phyloP scores from a whole-genome alignment of 129 eudicot species.

The Heracleum sosnowskyi region DNA sequence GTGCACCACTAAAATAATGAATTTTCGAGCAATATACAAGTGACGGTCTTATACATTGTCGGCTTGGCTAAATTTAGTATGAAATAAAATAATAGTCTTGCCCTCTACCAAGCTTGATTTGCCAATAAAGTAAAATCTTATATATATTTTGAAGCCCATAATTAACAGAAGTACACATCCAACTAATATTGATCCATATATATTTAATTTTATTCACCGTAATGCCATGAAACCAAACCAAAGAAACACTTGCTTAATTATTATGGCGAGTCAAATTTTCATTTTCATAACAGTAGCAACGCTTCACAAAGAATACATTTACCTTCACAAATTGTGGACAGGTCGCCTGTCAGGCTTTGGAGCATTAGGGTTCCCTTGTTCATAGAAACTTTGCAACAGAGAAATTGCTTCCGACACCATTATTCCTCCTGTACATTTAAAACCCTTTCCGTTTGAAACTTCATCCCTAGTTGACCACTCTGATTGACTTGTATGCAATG shows the following conservation, averaged over 20 bases:
- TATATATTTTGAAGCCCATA: too few species aligned
- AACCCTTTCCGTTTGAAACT: constrained; percentile 32
- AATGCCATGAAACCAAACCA: not conserved
- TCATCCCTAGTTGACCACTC: constrained; percentile 24
- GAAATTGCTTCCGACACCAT: constrained; percentile 79
- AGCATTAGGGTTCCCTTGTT: constrained; percentile 86
- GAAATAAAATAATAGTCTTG: constrained; percentile 39
- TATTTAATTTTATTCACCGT: not conserved
- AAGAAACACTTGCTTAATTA: not conserved
- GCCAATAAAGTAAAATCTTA: constrained; percentile 13
- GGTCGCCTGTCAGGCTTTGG: constrained; percentile 62
- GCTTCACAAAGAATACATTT: not conserved
- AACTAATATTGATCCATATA: not conserved
- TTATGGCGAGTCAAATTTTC: not conserved
- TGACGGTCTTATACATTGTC: not conserved
- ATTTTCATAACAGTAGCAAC: not conserved
- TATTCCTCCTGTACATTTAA: constrained; percentile 73
- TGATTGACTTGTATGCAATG: constrained; percentile 46
- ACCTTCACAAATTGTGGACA: constrained; percentile 21
- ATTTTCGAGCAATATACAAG: too few species aligned
- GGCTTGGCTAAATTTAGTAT: not conserved
- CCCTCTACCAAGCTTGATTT: constrained; percentile 90
- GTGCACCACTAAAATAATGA: not conserved
- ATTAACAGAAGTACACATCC: too few species aligned
- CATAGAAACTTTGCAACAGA: constrained; percentile 70